A percentile compares a stretch with the other conserved stretches of the same genome.
phyloP scores from a whole-genome alignment of 2,329 filamentous ascomycete genomes.

The Aspergillus japonicus region DNA sequence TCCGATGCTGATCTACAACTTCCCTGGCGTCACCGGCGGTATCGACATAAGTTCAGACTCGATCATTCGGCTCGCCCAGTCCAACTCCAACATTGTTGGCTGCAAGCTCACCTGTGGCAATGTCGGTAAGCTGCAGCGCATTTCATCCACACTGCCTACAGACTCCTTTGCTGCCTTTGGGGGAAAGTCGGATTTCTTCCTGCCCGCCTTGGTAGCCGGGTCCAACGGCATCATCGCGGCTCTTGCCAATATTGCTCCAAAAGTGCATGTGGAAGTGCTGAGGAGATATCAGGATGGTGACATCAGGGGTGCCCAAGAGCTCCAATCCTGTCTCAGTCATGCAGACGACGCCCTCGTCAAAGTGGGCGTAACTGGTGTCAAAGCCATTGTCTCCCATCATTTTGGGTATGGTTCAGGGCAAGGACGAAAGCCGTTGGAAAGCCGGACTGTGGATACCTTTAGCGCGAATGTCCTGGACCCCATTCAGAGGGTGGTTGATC shows the following conservation, averaged over 20 bases:
- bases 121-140: conserved; percentile 63
- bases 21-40: conserved; percentile 56
- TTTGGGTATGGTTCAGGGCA: background rate
- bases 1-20: conserved; percentile 62
- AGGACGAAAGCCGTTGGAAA: background rate
- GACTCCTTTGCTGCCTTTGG: conserved; percentile 69
- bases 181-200: conserved; percentile 70
- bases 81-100: conserved; percentile 59
- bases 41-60: conserved; percentile 62
- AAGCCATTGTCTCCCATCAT: background rate
- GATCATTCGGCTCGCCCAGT: conserved; percentile 50
- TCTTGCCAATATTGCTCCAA: conserved; percentile 68
- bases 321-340: background rate
- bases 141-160: conserved; percentile 59
- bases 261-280: conserved; percentile 53
- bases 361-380: background rate
- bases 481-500: background rate
- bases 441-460: background rate
- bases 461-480: background rate
- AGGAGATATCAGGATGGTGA: background rate
- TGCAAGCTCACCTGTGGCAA: conserved; percentile 65
- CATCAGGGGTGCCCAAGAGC: background rate
- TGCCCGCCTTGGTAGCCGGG: conserved; percentile 68
- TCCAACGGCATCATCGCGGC: conserved; percentile 71
- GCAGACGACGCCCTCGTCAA: conserved; percentile 1